Base-by-base conservation (phyloP, 2,329 filamentous ascomycete genomes). In the Emmonsia crescens region DNA sequence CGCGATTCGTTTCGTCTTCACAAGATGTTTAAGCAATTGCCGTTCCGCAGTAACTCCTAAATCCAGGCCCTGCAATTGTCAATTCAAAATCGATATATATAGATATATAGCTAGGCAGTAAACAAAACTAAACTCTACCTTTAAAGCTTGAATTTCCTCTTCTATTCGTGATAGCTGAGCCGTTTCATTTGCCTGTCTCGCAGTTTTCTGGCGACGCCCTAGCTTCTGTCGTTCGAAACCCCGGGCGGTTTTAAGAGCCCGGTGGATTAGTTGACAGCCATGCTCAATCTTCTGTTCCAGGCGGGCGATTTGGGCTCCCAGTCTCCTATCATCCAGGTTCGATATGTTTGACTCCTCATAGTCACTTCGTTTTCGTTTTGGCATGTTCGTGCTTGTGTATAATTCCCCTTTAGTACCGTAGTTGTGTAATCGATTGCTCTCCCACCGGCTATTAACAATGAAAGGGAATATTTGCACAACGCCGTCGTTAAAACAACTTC, bases 141-240 rank as follows among this genome's bases (percentile, higher is more conserved):
- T 87, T 59, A 86, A 70, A 27, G 80, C 80, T 52, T 76, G 73
- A 52, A 85, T 80, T 69, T 87, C 84, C 55, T 76, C 77, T 38
- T 80, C 75, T 38, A 86, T 69, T 5, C 83, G 75, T 24, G 72
- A 72, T 63, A 76, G 62, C 5, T 71, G 71, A 29, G 72, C 69
- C 5, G 67, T 64, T 38, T 82, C 77, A 12, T 75, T 75, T 44
- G 79, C 76, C 8, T 71, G 65, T 48, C 73, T 75, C 0, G 82
- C 82, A 2, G 76, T 77, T 69, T 86, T 86, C 66, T 81, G 79
- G 61, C 84, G 75, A 16, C 84, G 77, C 27, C 83, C 81, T 62
- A 86, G 75, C 69, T 87, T 87, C 71, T 87, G 85, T 57, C 83
- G 76, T 71, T 87, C 85, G 65, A 86, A 84, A 12, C 81, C 81